phyloP scores from a whole-genome alignment of 2,329 filamentous ascomycete species.

The Neobulgaria alba region DNA sequence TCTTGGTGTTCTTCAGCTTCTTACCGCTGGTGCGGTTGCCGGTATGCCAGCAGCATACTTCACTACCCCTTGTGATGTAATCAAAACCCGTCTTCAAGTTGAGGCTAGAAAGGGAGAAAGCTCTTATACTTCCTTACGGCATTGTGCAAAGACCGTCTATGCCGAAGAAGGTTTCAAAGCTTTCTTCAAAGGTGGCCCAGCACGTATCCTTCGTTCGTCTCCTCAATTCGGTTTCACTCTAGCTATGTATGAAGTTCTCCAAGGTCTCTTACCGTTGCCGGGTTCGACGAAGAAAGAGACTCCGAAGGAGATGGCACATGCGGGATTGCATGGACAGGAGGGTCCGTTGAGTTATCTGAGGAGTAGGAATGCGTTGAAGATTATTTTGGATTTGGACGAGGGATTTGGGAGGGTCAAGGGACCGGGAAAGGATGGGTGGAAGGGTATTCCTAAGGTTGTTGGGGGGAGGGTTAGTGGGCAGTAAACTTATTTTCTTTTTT shows the following conservation, averaged over 20 bases:
- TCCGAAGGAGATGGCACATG: conserved; percentile 39
- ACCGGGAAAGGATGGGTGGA: conserved; percentile 23
- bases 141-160: conserved; percentile 76
- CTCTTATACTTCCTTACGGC: conserved; percentile 75
- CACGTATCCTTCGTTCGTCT: conserved; percentile 87
- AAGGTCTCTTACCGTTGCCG: conserved; percentile 71
- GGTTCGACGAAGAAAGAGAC: conserved; percentile 44
- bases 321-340: conserved; percentile 33
- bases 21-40: conserved; percentile 89
- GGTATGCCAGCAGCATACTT: conserved; percentile 90
- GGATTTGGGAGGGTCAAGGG: conserved; percentile 60
- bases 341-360: conserved; percentile 48
- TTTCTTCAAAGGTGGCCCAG: conserved; percentile 98
- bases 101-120: conserved; percentile 94
- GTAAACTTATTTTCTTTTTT: not conserved
- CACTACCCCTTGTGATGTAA: conserved; percentile 95
- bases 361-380: conserved; percentile 87
- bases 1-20: conserved; percentile 80
- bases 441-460: conserved; percentile 20
- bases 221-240: conserved; percentile 98
- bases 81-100: conserved; percentile 97
- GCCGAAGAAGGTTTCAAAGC: conserved; percentile 89
- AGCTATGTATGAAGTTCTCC: conserved; percentile 87
- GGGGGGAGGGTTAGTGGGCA: conserved; percentile 23
- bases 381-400: conserved; percentile 88